Conservation (phyloP, 139 green algal genomes). For the Raphidocelis subcapitata region DNA sequence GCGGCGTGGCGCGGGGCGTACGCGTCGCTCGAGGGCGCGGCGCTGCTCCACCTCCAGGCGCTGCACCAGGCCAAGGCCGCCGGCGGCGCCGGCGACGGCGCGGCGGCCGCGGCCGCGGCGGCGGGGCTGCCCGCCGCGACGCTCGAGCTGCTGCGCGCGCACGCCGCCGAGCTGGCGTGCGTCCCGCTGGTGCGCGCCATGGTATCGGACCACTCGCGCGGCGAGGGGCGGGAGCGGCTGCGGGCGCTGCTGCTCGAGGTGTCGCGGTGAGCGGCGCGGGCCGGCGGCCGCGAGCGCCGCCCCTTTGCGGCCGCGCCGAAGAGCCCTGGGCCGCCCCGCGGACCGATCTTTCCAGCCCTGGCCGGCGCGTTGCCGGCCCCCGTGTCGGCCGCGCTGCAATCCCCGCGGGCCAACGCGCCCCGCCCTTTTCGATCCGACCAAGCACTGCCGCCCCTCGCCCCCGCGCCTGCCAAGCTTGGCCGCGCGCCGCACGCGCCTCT, state of each 20-base stretch:
- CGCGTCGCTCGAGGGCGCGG: background rate
- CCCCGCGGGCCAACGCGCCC: too few relatives aligned
- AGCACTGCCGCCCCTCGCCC: too few relatives aligned
- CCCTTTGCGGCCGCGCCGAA: too few relatives aligned
- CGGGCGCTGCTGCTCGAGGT: conserved; percentile 12
- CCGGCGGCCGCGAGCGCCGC: too few relatives aligned
- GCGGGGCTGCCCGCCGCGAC: background rate
- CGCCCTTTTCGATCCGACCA: too few relatives aligned
- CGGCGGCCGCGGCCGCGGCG: background rate
- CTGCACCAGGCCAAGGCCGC: background rate
- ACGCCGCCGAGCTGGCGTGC: conserved; percentile 11
- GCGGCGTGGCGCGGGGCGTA: conserved; percentile 1
- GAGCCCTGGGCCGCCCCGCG: too few relatives aligned
- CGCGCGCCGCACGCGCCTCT: too few relatives aligned
- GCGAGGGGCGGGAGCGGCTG: conserved; percentile 21
- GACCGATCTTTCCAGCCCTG: too few relatives aligned
- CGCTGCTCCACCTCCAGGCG: conserved; percentile 11
- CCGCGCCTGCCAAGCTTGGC: too few relatives aligned
- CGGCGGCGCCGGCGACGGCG: background rate
- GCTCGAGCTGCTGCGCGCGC: background rate
- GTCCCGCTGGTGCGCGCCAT: conserved; percentile 19
- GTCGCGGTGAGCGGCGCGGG: background rate
- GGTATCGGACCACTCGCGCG: conserved; percentile 7
- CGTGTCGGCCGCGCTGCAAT: too few relatives aligned
- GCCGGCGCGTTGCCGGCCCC: too few relatives aligned